A percentile compares a stretch with the other conserved stretches of the same genome.
These are phyloP conservation scores for Didymella arachidicola DNA, from an alignment of 2,329 filamentous ascomycete species.

Conservation along the genomic window DNA sequence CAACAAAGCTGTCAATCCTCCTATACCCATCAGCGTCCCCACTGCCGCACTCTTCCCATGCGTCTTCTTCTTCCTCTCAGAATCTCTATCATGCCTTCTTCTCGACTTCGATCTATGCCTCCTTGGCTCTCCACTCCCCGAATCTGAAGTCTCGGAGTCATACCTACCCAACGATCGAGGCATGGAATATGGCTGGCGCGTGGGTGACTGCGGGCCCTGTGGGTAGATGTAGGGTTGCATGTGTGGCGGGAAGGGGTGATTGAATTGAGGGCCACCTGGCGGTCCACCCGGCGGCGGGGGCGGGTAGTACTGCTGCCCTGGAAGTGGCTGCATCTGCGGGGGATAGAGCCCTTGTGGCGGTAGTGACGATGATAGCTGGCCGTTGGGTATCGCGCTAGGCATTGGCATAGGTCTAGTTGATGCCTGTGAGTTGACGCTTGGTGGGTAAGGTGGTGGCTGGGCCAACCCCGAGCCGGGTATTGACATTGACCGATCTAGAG, in stretches of 20 bases:
- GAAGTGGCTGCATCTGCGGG: slow-evolving; percentile 5
- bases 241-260: slow-evolving; percentile 10
- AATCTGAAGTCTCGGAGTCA: slow-evolving; percentile 37
- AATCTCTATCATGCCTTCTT: slow-evolving; percentile 14
- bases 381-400: slow-evolving; percentile 4
- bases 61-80: slow-evolving; percentile 30
- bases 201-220: slow-evolving; percentile 26
- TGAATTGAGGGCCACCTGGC: slow-evolving; percentile 1
- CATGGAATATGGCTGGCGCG: slow-evolving; percentile 25
- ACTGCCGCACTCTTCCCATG: slow-evolving; percentile 39
- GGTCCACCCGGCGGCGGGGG: slow-evolving; percentile 11
- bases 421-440: slow-evolving; percentile 23
- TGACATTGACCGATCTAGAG: slow-evolving; percentile 39
- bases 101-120: slow-evolving; percentile 28
- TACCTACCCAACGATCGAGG: slow-evolving; percentile 17
- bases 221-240: slow-evolving; percentile 17
- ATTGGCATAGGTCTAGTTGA: slow-evolving; percentile 28
- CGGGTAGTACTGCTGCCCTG: slow-evolving; percentile 10
- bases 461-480: slow-evolving; percentile 32
- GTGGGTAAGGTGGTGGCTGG: slow-evolving; percentile 17
- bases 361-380: slow-evolving; percentile 20
- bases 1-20: slow-evolving; percentile 49
- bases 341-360: slow-evolving; percentile 15
- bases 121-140: slow-evolving; percentile 28
- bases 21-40: slow-evolving; percentile 47